Evolutionary conservation across 352 stramenopile species (phyloP).

Genomic region (Phytophthora pini): DNA sequence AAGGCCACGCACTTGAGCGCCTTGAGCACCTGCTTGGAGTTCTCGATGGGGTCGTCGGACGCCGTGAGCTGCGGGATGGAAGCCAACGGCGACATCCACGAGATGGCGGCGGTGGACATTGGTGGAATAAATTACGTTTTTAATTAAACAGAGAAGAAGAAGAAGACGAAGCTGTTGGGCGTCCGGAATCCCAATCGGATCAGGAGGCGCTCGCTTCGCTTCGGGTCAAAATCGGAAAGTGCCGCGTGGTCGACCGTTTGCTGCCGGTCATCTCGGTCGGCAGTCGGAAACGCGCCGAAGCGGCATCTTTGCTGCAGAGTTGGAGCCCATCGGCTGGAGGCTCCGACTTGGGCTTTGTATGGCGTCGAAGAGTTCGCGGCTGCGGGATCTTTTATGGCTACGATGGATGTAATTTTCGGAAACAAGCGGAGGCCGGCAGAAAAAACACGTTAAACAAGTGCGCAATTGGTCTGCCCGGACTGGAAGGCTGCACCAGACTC

Average conservation of each 20-base stretch:
- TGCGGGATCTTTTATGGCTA: slow-evolving; percentile 6
- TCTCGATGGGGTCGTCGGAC: slow-evolving; percentile 45
- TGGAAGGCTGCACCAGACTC: not conserved
- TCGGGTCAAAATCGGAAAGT: slow-evolving; percentile 17
- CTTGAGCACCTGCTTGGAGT: slow-evolving; percentile 69
- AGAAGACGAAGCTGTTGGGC: not conserved
- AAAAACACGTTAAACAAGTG: slow-evolving; percentile 14
- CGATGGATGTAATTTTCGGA: too few relatives aligned
- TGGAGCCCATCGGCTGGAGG: not conserved
- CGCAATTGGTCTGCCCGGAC: not conserved
- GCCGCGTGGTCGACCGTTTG: not conserved
- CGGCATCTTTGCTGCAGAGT: slow-evolving; percentile 15
- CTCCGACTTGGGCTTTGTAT: slow-evolving; percentile 5
- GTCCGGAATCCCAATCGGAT: slow-evolving; percentile 19
- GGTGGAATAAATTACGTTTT: not conserved
- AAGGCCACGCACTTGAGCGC: slow-evolving; percentile 70
- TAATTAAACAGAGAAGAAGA: not conserved
- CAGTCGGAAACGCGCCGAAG: slow-evolving; percentile 5
- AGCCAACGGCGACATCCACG: slow-evolving; percentile 39
- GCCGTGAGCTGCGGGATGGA: slow-evolving; percentile 31
- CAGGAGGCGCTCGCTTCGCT: slow-evolving; percentile 11
- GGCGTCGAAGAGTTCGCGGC: not conserved
- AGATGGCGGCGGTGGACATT: slow-evolving; percentile 45
- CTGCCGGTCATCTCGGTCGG: slow-evolving; percentile 4
- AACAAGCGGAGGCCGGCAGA: not conserved